Evolutionary conservation across 305 asterid genomes (phyloP).

Genomic region (Fraxinus floribunda): DNA sequence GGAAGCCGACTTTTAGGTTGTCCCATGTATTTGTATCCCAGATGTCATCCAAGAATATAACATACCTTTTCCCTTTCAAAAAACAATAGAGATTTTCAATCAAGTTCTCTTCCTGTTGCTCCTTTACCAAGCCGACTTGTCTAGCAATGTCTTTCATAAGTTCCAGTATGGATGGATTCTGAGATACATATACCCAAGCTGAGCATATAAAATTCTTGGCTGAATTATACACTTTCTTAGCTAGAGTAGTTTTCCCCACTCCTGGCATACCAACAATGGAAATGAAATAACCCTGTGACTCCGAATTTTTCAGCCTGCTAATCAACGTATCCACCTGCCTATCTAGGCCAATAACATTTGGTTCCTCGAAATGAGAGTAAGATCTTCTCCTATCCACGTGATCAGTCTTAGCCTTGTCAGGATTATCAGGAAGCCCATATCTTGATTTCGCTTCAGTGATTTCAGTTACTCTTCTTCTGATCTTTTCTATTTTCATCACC

Average conservation of each 20-base stretch:
- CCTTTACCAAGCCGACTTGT: not conserved
- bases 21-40: constrained; percentile 8
- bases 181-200: constrained; percentile 6
- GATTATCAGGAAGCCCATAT: not conserved
- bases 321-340: not conserved
- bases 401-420: not conserved
- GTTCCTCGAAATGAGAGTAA: not conserved
- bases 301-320: not conserved
- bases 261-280: constrained; percentile 5
- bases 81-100: not conserved
- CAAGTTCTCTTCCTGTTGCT: not conserved
- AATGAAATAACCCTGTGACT: not conserved
- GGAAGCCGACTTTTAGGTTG: not conserved
- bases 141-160: not conserved
- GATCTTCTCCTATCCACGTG: not conserved
- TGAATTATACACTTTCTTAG: not conserved
- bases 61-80: not conserved
- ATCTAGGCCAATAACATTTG: not conserved
- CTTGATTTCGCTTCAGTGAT: not conserved
- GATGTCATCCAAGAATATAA: not conserved
- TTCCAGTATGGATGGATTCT: not conserved
- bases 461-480: not conserved
- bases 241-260: not conserved
- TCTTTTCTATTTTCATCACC: not conserved
- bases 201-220: not conserved